Conservation (phyloP, 805 yeast species). For the Ogataea ganodermae region DNA sequence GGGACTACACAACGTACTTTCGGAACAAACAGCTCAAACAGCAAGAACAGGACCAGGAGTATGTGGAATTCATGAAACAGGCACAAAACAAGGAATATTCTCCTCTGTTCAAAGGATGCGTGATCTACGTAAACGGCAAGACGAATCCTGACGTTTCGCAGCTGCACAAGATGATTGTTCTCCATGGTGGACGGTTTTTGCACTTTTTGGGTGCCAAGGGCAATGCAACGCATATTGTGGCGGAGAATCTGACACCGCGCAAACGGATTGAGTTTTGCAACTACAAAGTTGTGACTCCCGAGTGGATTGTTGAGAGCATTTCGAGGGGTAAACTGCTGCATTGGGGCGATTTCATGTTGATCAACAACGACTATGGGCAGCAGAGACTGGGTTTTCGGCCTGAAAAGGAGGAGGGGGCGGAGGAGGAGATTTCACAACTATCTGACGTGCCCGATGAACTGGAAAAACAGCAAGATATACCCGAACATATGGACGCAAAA, state of each 20-base stretch:
- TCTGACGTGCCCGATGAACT: neutral
- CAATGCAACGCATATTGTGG: constrained; percentile 81
- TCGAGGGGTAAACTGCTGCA: constrained; percentile 48
- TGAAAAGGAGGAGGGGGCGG: constrained; percentile 7
- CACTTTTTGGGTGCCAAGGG: constrained; percentile 71
- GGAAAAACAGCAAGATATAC: neutral
- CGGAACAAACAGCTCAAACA: constrained; percentile 62
- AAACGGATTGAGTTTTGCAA: constrained; percentile 66
- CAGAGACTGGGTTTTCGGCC: constrained; percentile 34
- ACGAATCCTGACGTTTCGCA: constrained; percentile 78
- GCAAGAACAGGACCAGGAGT: constrained; percentile 55
- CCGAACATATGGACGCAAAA: constrained; percentile 53
- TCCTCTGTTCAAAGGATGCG: constrained; percentile 60
- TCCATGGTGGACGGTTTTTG: constrained; percentile 78
- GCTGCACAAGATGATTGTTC: constrained; percentile 67
- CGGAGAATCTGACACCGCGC: constrained; percentile 74
- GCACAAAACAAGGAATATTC: constrained; percentile 35
- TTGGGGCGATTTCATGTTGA: constrained; percentile 71
- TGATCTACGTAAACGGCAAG: constrained; percentile 83
- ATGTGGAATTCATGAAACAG: constrained; percentile 48
- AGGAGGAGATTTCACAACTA: constrained; percentile 2
- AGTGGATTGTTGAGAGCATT: constrained; percentile 76
- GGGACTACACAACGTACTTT: constrained; percentile 69
- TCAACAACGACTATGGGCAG: constrained; percentile 58
- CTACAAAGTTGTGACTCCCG: constrained; percentile 76